These are phyloP conservation scores for Raddia distichophylla DNA, from an alignment of 176 grass and related monocot genomes.

Conservation along the genomic window DNA sequence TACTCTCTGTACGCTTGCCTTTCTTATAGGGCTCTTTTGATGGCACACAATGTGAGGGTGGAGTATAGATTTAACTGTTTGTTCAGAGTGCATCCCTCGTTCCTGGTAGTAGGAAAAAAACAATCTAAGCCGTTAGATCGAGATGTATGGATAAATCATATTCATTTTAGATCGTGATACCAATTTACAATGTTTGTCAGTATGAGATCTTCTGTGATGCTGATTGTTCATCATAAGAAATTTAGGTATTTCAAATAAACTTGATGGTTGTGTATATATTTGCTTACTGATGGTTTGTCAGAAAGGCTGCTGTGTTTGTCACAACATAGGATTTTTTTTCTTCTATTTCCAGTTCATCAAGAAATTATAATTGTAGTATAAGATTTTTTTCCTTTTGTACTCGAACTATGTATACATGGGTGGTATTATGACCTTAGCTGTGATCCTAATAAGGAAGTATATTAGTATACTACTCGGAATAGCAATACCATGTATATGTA, in stretches of 20 bases:
- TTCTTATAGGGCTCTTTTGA: background rate
- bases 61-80: no score
- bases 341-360: background rate
- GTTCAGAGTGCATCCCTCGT: no score
- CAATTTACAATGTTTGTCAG: background rate
- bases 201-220: background rate
- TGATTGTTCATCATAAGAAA: conserved; percentile 18
- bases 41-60: no score
- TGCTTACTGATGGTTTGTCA: background rate
- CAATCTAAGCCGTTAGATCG: no score
- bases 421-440: background rate
- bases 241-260: background rate
- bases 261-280: background rate
- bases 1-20: background rate
- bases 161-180: background rate
- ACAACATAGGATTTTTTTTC: background rate
- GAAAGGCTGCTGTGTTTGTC: background rate
- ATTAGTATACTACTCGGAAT: background rate
- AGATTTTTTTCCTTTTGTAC: background rate
- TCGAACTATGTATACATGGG: background rate
- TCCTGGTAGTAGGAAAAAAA: no score
- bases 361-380: background rate
- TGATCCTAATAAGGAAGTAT: background rate
- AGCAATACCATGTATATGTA: background rate
- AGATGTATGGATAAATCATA: no score